phyloP scores from a whole-genome alignment of 305 asterid species.

The Rubia occidens region DNA sequence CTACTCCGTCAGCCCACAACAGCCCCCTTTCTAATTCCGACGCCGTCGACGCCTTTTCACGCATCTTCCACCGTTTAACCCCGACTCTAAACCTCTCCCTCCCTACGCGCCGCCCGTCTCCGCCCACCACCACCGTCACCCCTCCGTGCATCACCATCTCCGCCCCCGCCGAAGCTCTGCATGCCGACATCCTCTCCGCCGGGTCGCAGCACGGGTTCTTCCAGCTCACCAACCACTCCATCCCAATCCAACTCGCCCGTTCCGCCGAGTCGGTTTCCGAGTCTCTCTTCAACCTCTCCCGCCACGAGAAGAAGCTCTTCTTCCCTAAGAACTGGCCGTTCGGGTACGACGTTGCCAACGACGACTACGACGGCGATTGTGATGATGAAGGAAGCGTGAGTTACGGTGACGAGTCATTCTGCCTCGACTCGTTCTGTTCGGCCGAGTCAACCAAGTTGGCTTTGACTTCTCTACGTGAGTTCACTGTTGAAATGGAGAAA shows the following conservation, averaged over 20 bases:
- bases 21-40: conserved; percentile 22
- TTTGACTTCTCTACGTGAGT: conserved; percentile 33
- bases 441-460: conserved; percentile 30
- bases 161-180: conserved; percentile 22
- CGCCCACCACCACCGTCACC: conserved; percentile 19
- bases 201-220: conserved; percentile 51
- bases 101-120: conserved; percentile 25
- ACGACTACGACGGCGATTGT: conserved; percentile 14
- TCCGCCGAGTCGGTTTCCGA: conserved; percentile 34
- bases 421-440: conserved; percentile 14
- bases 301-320: conserved; percentile 23
- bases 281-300: conserved; percentile 45
- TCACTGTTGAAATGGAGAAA: conserved; percentile 41
- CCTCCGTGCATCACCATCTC: conserved; percentile 26
- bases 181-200: conserved; percentile 37
- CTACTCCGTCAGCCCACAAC: conserved; percentile 48
- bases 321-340: conserved; percentile 64
- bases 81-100: conserved; percentile 45
- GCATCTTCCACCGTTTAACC: conserved; percentile 56
- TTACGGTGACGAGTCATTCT: conserved; percentile 27
- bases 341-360: conserved; percentile 34
- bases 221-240: conserved; percentile 47
- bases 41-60: conserved; percentile 36
- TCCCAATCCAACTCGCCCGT: conserved; percentile 33
- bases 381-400: conserved; percentile 20